These are phyloP conservation scores for Suillus decipiens DNA, from an alignment of 768 basidiomycete genomes.

Conservation along the genomic window DNA sequence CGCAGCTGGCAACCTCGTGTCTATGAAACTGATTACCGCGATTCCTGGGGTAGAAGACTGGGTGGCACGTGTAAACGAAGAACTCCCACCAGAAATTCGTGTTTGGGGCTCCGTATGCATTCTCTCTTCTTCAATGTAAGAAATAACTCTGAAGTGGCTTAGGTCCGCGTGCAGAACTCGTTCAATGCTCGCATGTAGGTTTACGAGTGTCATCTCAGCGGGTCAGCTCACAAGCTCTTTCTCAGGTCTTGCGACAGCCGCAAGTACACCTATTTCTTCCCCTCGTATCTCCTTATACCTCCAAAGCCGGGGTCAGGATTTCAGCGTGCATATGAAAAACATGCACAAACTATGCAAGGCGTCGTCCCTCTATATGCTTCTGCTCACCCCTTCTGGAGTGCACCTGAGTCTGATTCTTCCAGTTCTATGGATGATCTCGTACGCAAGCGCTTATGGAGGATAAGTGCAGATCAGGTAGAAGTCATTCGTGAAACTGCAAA, in stretches of 20 bases:
- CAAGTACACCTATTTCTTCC: conserved; percentile 97
- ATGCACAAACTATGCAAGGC: conserved; percentile 29
- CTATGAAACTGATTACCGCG: conserved; percentile 83
- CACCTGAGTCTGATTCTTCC: conserved; percentile 35
- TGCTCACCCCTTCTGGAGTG: conserved; percentile 65
- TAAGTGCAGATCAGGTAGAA: conserved; percentile 51
- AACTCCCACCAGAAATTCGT: conserved; percentile 89
- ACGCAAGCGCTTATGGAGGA: conserved; percentile 76
- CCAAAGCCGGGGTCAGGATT: conserved; percentile 78
- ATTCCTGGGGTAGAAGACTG: conserved; percentile 75
- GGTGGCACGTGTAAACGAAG: conserved; percentile 73
- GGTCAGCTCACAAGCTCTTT: background rate
- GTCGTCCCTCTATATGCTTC: conserved; percentile 21
- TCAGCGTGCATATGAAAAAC: conserved; percentile 42
- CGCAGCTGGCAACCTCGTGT: conserved; percentile 92
- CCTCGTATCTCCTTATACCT: conserved; percentile 89
- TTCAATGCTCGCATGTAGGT: conserved; percentile 77
- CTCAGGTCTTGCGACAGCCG: conserved; percentile 87
- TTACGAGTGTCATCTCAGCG: background rate
- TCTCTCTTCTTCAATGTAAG: background rate
- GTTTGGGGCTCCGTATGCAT: conserved; percentile 80
- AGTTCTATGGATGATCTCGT: conserved; percentile 57
- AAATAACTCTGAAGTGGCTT: conserved; percentile 6
- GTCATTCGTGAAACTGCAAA: conserved; percentile 55
- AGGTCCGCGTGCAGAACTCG: conserved; percentile 76